These are phyloP conservation scores for Cordyceps javanica DNA, from an alignment of 2,329 filamentous ascomycete genomes.

Conservation along the genomic window DNA sequence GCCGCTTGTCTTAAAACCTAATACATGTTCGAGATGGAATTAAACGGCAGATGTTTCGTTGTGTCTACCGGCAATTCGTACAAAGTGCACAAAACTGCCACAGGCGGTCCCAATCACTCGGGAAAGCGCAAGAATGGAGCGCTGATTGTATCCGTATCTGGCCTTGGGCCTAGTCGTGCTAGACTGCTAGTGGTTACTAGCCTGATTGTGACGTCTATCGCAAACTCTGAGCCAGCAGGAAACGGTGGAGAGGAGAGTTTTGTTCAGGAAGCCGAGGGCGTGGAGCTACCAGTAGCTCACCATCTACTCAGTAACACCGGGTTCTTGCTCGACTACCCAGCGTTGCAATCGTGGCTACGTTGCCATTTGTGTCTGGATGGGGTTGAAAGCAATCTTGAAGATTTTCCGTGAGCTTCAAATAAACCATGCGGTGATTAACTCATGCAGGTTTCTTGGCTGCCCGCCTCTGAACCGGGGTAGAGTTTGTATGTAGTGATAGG, in stretches of 20 bases:
- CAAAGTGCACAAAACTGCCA: too few relatives aligned
- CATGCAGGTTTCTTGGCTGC: too few relatives aligned
- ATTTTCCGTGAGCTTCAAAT: too few relatives aligned
- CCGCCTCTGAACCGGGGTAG: too few relatives aligned
- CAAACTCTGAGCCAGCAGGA: not conserved
- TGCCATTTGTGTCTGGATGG: too few relatives aligned
- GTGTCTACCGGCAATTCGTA: too few relatives aligned
- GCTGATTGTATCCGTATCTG: not conserved
- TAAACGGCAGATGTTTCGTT: not conserved
- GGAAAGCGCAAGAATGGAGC: not conserved
- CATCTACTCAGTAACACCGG: too few relatives aligned
- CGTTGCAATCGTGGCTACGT: too few relatives aligned
- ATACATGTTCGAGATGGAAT: not conserved
- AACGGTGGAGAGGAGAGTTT: not conserved
- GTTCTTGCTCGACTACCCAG: not conserved
- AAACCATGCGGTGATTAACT: too few relatives aligned
- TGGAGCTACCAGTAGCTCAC: not conserved
- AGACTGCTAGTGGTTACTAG: not conserved
- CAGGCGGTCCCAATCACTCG: not conserved
- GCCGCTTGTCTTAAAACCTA: not conserved
- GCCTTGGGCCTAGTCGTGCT: not conserved
- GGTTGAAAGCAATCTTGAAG: too few relatives aligned
- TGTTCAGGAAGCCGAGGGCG: not conserved
- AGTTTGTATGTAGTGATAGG: too few relatives aligned
- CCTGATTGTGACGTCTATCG: not conserved